These are phyloP conservation scores for Paragyromitra xinjiangensis DNA, from an alignment of 495 filamentous ascomycete species.

Conservation along the genomic window DNA sequence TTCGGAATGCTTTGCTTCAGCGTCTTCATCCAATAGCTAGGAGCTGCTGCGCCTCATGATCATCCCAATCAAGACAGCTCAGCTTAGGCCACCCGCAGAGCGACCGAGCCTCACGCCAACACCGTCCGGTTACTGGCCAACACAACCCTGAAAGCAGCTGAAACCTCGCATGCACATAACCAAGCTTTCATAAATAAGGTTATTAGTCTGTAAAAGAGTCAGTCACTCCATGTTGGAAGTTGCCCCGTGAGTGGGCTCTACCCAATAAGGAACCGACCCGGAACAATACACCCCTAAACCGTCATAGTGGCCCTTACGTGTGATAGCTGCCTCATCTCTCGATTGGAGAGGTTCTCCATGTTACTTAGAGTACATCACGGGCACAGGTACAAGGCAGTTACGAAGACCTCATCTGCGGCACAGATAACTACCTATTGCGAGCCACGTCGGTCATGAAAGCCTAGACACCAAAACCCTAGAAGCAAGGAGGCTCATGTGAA, in stretches of 20 bases:
- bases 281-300: slow-evolving; percentile 18
- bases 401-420: slow-evolving; percentile 22
- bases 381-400: not conserved
- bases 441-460: slow-evolving; percentile 12
- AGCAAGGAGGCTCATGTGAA: not conserved
- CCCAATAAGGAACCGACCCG: not conserved
- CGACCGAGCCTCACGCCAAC: not conserved
- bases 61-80: not conserved
- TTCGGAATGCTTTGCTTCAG: not conserved
- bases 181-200: not conserved
- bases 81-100: slow-evolving; percentile 2
- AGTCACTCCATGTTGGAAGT: not conserved
- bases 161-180: not conserved
- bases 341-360: not conserved
- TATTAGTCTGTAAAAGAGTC: not conserved
- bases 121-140: not conserved
- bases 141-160: not conserved
- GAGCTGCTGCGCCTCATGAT: not conserved
- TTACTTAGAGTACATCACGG: not conserved
- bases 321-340: slow-evolving; percentile 9
- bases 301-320: not conserved
- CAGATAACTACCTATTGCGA: slow-evolving; percentile 10
- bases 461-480: slow-evolving; percentile 7
- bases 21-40: not conserved
- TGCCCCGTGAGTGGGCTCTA: not conserved